These are phyloP conservation scores for Kluyveromyces sp. DNA, from an alignment of 1,139 yeast genomes.

Conservation along the genomic window DNA sequence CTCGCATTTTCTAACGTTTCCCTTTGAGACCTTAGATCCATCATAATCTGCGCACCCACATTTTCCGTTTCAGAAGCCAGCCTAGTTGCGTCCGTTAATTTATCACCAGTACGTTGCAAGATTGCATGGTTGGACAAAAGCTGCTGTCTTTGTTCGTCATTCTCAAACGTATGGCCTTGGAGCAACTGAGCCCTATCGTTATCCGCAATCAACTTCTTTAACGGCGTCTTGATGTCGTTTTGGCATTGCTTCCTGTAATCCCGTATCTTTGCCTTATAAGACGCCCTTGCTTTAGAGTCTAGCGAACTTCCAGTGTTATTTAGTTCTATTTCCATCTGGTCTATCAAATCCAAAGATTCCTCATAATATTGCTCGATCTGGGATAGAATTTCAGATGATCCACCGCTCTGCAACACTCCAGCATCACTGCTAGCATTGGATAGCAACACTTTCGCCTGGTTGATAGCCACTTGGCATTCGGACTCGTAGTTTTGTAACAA, in stretches of 20 bases:
- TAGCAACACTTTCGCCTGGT: constrained; percentile 19
- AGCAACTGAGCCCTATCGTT: constrained; percentile 24
- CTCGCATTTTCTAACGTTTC: constrained; percentile 86
- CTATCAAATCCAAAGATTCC: constrained; percentile 27
- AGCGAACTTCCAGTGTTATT: constrained; percentile 17
- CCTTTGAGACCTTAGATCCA: constrained; percentile 84
- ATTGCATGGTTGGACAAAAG: constrained; percentile 72
- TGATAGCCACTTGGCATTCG: constrained; percentile 26
- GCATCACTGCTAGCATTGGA: constrained; percentile 18
- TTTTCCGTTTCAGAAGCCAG: constrained; percentile 88
- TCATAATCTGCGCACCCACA: constrained; percentile 85
- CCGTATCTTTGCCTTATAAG: constrained; percentile 22
- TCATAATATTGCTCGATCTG: constrained; percentile 27
- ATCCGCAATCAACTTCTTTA: constrained; percentile 23
- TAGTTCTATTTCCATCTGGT: constrained; percentile 30
- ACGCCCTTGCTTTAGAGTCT: constrained; percentile 18
- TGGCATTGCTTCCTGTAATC: constrained; percentile 23
- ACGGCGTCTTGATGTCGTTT: constrained; percentile 17
- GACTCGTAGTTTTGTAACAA: constrained; percentile 26
- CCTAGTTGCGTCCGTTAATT: constrained; percentile 81
- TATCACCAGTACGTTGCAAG: constrained; percentile 73
- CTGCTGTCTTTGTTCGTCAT: constrained; percentile 72
- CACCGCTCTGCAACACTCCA: constrained; percentile 9
- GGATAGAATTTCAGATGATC: constrained; percentile 20
- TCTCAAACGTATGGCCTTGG: constrained; percentile 23